A percentile compares a stretch with the other conserved stretches of the same genome.
Conservation (phyloP, 176 grass and related monocot species). For the Aegilops bicornis region DNA sequence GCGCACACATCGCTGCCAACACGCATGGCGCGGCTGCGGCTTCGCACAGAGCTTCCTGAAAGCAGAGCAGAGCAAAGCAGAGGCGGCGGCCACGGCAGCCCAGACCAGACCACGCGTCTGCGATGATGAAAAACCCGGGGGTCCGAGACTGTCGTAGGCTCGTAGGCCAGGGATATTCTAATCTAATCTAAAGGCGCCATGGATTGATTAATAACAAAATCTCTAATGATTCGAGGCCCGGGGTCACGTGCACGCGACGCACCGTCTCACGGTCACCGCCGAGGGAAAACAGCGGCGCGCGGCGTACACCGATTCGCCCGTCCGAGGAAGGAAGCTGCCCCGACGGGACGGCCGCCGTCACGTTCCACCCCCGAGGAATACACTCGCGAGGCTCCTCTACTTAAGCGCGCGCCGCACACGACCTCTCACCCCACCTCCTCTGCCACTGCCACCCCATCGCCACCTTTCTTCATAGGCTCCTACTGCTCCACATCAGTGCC, state of each 20-base stretch:
- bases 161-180: not conserved
- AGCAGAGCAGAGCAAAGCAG: not conserved
- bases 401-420: constrained; percentile 30
- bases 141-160: not conserved
- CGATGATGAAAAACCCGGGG: not conserved
- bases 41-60: not conserved
- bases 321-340: constrained; percentile 28
- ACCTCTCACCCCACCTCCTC: not conserved
- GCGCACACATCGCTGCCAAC: not conserved
- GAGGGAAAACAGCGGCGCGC: not conserved
- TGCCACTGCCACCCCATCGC: not conserved
- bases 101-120: not conserved
- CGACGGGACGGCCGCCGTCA: constrained; percentile 1
- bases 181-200: not conserved
- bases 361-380: not conserved
- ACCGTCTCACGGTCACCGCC: not conserved
- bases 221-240: not conserved
- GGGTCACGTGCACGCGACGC: not conserved
- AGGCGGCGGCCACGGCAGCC: not conserved
- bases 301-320: constrained; percentile 5
- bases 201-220: not conserved
- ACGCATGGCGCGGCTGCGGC: not conserved
- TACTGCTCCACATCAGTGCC: too few species aligned
- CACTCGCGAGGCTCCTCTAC: constrained; percentile 5
- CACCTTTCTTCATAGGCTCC: not conserved